These are phyloP conservation scores for Tetradesmus lagerheimii DNA, from an alignment of 139 green algal genomes.

Conservation along the genomic window DNA sequence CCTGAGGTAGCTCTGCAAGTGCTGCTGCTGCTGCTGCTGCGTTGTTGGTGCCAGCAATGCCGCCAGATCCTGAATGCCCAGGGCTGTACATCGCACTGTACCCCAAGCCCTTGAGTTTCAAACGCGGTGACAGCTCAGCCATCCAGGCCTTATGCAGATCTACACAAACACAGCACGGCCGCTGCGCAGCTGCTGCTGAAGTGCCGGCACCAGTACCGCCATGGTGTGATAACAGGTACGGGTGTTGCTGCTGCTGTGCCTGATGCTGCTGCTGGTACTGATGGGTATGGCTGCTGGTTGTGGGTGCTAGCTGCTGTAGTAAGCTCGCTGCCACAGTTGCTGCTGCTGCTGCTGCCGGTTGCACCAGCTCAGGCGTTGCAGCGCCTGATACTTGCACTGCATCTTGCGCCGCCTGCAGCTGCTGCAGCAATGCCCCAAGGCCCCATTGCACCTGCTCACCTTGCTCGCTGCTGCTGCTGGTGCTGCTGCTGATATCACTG, in stretches of 20 bases:
- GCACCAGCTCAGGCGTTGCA: neutral
- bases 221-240: neutral
- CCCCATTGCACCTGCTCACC: constrained; percentile 7
- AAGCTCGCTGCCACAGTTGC: neutral
- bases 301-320: constrained; percentile 15
- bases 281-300: neutral
- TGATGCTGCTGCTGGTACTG: constrained; percentile 9
- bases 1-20: neutral
- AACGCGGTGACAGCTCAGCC: constrained; percentile 12
- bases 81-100: neutral
- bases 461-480: neutral
- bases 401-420: neutral
- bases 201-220: neutral
- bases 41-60: neutral
- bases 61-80: neutral
- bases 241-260: neutral
- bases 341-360: constrained; percentile 1
- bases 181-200: neutral
- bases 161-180: neutral
- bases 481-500: neutral
- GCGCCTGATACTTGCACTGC: neutral
- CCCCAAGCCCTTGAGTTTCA: constrained; percentile 16
- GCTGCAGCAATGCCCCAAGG: constrained; percentile 7
- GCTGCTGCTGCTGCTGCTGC: neutral
- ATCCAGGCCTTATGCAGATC: constrained; percentile 38